Percentiles rank a stretch among this genome's conserved stretches.
phyloP scores from a whole-genome alignment of 352 stramenopile genomes.

The Globisporangium canariense region DNA sequence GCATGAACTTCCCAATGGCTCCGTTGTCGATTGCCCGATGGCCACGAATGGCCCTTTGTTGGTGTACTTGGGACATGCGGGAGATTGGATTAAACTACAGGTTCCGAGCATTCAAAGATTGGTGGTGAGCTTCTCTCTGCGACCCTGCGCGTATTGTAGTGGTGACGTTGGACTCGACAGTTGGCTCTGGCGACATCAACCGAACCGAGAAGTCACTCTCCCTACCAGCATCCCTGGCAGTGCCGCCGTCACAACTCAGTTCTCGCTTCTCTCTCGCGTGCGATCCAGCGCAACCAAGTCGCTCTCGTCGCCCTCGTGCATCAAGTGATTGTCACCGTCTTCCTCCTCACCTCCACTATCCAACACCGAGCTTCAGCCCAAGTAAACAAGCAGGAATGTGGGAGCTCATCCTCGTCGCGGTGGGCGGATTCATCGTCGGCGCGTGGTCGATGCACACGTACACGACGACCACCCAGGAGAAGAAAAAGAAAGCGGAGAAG shows the following conservation, averaged over 20 bases:
- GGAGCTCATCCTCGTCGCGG: constrained; percentile 5
- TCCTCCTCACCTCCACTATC: not conserved
- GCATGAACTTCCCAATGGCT: too few species aligned
- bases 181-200: not conserved
- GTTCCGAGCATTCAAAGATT: not conserved
- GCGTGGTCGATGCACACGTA: constrained; percentile 12
- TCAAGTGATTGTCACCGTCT: too few species aligned
- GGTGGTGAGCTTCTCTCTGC: not conserved
- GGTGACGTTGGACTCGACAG: not conserved
- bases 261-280: not conserved
- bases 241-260: not conserved
- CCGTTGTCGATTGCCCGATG: too few species aligned
- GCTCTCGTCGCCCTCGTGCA: not conserved
- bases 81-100: too few species aligned
- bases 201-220: not conserved
- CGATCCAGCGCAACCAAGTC: not conserved
- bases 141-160: not conserved
- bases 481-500: constrained; percentile 11
- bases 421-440: constrained; percentile 14
- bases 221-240: too few species aligned
- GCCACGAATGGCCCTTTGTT: too few species aligned
- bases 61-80: too few species aligned
- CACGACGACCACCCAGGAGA: not conserved
- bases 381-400: constrained; percentile 5
- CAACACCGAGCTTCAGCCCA: not conserved